Evolutionary conservation across 2,329 filamentous ascomycete species (phyloP).

Genomic region (Cercospora sp.): DNA sequence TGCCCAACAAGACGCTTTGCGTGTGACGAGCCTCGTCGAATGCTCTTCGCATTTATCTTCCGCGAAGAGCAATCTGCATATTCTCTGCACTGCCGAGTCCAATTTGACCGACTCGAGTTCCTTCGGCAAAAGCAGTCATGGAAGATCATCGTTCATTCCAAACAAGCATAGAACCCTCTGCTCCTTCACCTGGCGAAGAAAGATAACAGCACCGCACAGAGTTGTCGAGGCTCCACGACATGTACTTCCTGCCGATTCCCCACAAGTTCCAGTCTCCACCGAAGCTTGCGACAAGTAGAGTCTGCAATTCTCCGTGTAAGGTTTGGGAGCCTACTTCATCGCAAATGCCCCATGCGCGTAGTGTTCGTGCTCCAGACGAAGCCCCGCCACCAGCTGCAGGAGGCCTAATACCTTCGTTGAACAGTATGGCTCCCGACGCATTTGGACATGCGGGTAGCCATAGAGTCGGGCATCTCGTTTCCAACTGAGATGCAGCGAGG

Average conservation of each 20-base stretch:
- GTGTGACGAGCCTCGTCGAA: background rate
- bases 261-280: background rate
- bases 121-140: too few relatives aligned
- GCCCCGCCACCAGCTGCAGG: background rate
- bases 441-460: too few relatives aligned
- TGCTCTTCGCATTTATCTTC: background rate
- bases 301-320: background rate
- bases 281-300: background rate
- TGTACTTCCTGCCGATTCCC: too few relatives aligned
- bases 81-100: background rate
- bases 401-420: background rate
- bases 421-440: too few relatives aligned
- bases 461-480: too few relatives aligned
- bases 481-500: background rate
- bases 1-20: background rate
- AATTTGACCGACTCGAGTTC: background rate
- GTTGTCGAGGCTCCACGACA: too few relatives aligned
- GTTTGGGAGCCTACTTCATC: background rate
- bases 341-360: background rate
- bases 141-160: too few relatives aligned
- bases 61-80: background rate
- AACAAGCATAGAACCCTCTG: too few relatives aligned
- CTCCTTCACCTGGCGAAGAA: too few relatives aligned
- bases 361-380: background rate
- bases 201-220: too few relatives aligned